Percentiles rank a stretch among this genome's conserved stretches.
Evolutionary conservation across 805 yeast species (phyloP).

Genomic region (Zygosaccharomyces gambellarensis): DNA sequence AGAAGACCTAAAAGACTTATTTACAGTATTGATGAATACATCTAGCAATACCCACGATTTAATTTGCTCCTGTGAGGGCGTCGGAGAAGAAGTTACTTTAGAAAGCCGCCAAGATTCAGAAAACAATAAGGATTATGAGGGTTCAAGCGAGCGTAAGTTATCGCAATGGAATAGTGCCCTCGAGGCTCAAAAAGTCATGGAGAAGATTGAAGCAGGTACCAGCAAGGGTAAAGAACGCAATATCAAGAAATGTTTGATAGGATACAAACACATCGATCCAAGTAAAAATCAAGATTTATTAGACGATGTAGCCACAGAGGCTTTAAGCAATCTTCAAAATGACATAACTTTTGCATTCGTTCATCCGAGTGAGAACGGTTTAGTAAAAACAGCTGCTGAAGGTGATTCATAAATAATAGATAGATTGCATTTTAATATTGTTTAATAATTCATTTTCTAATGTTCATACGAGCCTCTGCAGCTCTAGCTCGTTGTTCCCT

Average conservation of each 20-base stretch:
- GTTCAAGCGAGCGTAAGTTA: conserved; percentile 1
- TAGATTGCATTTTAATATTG: background rate
- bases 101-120: conserved; percentile 11
- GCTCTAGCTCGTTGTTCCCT: conserved; percentile 96
- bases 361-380: conserved; percentile 12
- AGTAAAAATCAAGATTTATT: conserved; percentile 6
- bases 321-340: conserved; percentile 12
- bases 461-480: conserved; percentile 76
- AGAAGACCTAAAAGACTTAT: conserved; percentile 68
- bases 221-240: conserved; percentile 36
- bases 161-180: conserved; percentile 55
- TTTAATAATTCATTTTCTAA: background rate
- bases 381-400: background rate
- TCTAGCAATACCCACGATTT: conserved; percentile 73
- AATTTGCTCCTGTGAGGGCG: conserved; percentile 59
- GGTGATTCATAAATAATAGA: background rate
- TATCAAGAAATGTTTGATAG: conserved; percentile 54
- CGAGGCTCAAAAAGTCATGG: conserved; percentile 32
- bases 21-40: conserved; percentile 49
- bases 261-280: conserved; percentile 63
- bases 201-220: conserved; percentile 18
- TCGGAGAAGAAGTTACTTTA: conserved; percentile 37
- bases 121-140: conserved; percentile 14
- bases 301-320: conserved; percentile 21
- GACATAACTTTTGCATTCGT: conserved; percentile 28